Conservation (phyloP, 805 yeast genomes). For the Saturnispora serradocipensis region DNA sequence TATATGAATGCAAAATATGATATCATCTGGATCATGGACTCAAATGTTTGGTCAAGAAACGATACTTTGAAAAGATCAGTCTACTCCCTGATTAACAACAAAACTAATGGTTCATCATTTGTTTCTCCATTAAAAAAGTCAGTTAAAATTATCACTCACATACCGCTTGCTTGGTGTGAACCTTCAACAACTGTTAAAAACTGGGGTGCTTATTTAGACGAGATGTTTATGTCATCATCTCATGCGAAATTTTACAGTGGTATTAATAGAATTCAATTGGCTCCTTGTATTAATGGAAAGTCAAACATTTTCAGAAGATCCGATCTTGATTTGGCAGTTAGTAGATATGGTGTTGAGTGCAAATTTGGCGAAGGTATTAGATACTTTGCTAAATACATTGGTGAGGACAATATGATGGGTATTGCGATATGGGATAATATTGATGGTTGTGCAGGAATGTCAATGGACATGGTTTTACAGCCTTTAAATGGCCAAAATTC, state of each 20-base stretch:
- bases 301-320: slow-evolving; percentile 68
- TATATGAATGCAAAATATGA: slow-evolving; percentile 60
- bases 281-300: slow-evolving; percentile 90
- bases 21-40: slow-evolving; percentile 76
- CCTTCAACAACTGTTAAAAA: slow-evolving; percentile 19
- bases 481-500: slow-evolving; percentile 43
- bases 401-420: slow-evolving; percentile 90
- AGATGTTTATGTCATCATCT: slow-evolving; percentile 74
- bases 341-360: slow-evolving; percentile 26
- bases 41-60: slow-evolving; percentile 71
- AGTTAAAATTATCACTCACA: slow-evolving; percentile 72
- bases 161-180: slow-evolving; percentile 51
- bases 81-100: slow-evolving; percentile 35
- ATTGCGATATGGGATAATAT: slow-evolving; percentile 73
- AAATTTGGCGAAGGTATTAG: slow-evolving; percentile 42
- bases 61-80: slow-evolving; percentile 61
- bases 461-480: slow-evolving; percentile 72
- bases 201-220: slow-evolving; percentile 66
- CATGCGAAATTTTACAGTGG: slow-evolving; percentile 81
- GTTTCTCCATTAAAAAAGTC: slow-evolving; percentile 23
- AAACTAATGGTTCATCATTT: slow-evolving; percentile 39
- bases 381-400: slow-evolving; percentile 71
- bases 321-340: slow-evolving; percentile 51
- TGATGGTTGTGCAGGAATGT: slow-evolving; percentile 61
- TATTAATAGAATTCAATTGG: slow-evolving; percentile 61